Base-by-base conservation (phyloP, 257 asterid species). In the Solanum raphanifolium region DNA sequence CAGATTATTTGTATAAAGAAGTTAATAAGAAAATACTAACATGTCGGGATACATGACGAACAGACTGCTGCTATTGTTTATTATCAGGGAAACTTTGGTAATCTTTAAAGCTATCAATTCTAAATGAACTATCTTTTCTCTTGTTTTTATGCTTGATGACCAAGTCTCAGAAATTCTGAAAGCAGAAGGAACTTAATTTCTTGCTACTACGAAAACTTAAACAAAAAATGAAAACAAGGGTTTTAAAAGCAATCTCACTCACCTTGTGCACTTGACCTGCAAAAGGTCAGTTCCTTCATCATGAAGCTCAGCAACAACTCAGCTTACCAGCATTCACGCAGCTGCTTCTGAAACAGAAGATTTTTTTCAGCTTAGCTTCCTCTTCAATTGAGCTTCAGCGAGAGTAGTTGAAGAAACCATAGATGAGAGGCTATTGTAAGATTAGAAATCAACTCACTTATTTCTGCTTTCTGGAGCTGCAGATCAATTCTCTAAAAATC, bases 311-410 rank as follows among this genome's bases (percentile, higher is more conserved):
- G 83, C 39, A 36, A 41, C 62, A 34, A 82, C 36, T 81, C 27
- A 27, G 87, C 88, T 78, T 71, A 18, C 21, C 29, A 9, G 31
- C 81, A 62, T 41, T 78, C 34, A 12, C 23, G 5, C 35, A 58
- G 58, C 69, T 34, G 60, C 83, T 86, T 87, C 89, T 82, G 89
- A 27, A 87, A 73, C 84, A 82, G 82, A 38, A 43, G 32, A 82
- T 78, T 43, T 29, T 13, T 81, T n/a, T 41, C 39, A 18, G 32
- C 52, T 76, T 87, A 39, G 69, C 46, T 48, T 48, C 69, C 76
- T 76, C 83, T 87, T 72, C 46, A 48, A 55, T 69, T 11, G 23
- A 74, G 31, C 62, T 48, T 13, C 36, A 32, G 62, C 20, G 43
- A 48, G 32, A 18, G 18, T 34, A 23, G 81, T 65, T 58, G 65